Percentiles rank a stretch among this genome's conserved stretches.
phyloP scores from a whole-genome alignment of 768 basidiomycete species.

The Suillus alpinus region DNA sequence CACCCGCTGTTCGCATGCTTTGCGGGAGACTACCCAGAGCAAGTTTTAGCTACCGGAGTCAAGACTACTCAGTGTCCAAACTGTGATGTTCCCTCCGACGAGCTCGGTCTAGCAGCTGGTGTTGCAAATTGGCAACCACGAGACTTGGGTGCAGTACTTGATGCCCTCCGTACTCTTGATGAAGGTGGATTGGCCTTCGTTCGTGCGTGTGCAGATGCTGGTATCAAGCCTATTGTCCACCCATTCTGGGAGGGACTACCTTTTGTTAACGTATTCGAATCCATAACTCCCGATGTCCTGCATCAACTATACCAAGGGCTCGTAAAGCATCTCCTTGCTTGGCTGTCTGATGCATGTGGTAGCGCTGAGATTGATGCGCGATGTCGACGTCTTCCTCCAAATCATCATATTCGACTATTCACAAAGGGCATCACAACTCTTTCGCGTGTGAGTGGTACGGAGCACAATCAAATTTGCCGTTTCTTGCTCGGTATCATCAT shows the following conservation, averaged over 20 bases:
- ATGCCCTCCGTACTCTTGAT: background rate
- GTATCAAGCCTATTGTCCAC: background rate
- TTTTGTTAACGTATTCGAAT: no score
- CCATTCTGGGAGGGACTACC: background rate
- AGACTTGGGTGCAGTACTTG: background rate
- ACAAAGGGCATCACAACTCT: no score
- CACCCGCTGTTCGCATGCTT: background rate
- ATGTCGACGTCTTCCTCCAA: no score
- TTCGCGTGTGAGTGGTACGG: no score
- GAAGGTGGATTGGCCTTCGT: background rate
- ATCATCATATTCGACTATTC: no score
- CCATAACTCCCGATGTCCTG: no score
- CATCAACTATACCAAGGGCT: no score
- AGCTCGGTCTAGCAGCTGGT: background rate
- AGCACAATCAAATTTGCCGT: no score
- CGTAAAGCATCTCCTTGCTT: no score
- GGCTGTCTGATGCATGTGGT: no score
- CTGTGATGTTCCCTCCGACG: background rate
- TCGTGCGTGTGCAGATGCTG: background rate
- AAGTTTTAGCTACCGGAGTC: background rate
- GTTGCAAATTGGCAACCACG: background rate
- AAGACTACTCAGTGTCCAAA: background rate
- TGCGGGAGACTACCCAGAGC: background rate
- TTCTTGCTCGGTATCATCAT: no score
- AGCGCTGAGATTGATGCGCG: no score